Evolutionary conservation across 345 rosid species (phyloP).

Genomic region (Geranium brycei): DNA sequence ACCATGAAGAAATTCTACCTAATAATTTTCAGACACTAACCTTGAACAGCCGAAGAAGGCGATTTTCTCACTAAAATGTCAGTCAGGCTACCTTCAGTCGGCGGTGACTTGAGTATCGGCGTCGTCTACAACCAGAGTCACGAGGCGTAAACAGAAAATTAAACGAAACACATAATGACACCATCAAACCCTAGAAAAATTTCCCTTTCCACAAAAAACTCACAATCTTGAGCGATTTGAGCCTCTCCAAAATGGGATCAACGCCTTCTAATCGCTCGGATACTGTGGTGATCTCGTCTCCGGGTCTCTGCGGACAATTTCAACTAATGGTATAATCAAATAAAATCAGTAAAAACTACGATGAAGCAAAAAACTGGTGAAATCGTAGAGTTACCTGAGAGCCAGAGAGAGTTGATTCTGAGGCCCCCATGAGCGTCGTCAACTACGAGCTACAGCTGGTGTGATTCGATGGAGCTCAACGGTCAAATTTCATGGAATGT

Average conservation of each 20-base stretch:
- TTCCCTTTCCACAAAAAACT: slow-evolving; percentile 5
- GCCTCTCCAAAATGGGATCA: slow-evolving; percentile 69
- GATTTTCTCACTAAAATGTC: slow-evolving; percentile 83
- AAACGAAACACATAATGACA: neutral
- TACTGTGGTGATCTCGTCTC: slow-evolving; percentile 72
- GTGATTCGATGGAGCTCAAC: neutral
- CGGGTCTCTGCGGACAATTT: slow-evolving; percentile 16
- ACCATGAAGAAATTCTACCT: neutral
- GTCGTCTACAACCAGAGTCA: slow-evolving; percentile 31
- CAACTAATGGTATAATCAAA: neutral
- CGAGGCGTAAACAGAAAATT: neutral
- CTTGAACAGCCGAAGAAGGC: slow-evolving; percentile 38
- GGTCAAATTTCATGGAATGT: neutral
- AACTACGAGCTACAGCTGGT: neutral
- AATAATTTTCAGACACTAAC: slow-evolving; percentile 18
- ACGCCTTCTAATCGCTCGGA: slow-evolving; percentile 44
- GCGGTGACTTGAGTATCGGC: slow-evolving; percentile 62
- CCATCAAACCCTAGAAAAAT: neutral
- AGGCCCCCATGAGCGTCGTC: slow-evolving; percentile 3
- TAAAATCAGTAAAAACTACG: neutral
- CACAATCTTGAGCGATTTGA: slow-evolving; percentile 68
- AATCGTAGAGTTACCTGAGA: slow-evolving; percentile 30
- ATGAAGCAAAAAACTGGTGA: neutral
- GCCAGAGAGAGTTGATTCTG: slow-evolving; percentile 33
- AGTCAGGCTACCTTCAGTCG: slow-evolving; percentile 71